phyloP scores from a whole-genome alignment of 1,284 basidiomycete genomes.

The Microbotryomycetes sp. region DNA sequence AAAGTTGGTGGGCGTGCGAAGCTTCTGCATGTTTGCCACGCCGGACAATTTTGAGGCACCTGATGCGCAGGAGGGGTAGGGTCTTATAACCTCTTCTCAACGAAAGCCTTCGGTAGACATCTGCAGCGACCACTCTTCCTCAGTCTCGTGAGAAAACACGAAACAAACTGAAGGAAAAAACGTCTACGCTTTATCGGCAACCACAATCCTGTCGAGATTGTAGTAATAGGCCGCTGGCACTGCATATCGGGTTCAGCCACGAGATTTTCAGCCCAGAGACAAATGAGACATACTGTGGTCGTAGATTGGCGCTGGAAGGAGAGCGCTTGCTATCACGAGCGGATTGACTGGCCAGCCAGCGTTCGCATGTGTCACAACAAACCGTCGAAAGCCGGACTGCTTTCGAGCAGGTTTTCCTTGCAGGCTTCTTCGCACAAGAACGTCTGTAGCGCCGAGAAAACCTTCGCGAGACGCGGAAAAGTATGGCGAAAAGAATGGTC shows the following conservation, averaged over 20 bases:
- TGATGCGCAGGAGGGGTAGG: too few species aligned
- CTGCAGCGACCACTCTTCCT: too few species aligned
- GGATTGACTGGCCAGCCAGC: background rate
- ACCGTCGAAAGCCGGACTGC: background rate
- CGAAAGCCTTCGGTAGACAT: too few species aligned
- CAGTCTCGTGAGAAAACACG: too few species aligned
- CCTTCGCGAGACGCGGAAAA: background rate
- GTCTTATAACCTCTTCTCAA: too few species aligned
- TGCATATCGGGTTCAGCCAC: background rate
- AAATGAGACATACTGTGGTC: background rate
- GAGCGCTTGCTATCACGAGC: background rate
- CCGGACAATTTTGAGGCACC: too few species aligned
- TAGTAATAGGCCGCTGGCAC: background rate
- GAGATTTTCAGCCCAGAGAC: background rate
- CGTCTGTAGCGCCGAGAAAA: background rate
- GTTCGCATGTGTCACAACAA: background rate
- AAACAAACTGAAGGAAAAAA: too few species aligned
- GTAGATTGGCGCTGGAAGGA: background rate
- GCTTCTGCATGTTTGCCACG: too few species aligned
- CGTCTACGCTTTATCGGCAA: too few species aligned
- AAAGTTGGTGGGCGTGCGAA: too few species aligned
- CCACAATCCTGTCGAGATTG: background rate
- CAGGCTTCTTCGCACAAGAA: background rate
- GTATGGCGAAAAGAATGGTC: background rate
- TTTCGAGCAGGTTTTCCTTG: background rate